Evolutionary conservation across 140 eudicot genomes (phyloP), one percentile per base, ranked within the genome.

Genomic region (Flaveria floridana): DNA sequence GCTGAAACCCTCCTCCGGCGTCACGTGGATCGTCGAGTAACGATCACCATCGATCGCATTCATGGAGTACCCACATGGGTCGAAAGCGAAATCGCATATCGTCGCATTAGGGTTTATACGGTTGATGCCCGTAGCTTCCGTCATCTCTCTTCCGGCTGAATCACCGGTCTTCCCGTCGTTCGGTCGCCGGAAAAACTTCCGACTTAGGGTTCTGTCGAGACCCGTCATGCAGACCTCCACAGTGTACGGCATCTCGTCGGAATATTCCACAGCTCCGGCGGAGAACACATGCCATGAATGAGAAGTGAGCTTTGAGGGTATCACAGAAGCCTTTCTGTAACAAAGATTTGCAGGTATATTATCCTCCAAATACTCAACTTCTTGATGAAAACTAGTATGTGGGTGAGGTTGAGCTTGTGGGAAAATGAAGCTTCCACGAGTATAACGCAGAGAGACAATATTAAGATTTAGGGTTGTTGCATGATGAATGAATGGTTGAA

Each of bases 31-130:
- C 0, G 97, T 91, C 0, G 97, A 91, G 70, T 91, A 91, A 44
- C 96, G 85, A 4, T 82, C 85, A 1, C 84, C 83, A 21, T 83
- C 93, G 4, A 91, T 47, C 2, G 96, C 97, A 11, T 91, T 91
- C 97, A 91, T 91, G 0, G 97, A 91, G 65, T 91, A 89, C n/a
- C 97, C 97, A 53, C 97, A 91, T 0, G 97, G 97, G 66, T 91
- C 96, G 61, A 91, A 91, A 2, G 86, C 97, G 19, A 86, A 91
- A 68, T 91, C 97, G 34, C 97, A 91, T n/a, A 91, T 87, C 6
- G 80, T 68, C 0, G 94, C 85, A 44, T 82, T 83, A 21, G 79
- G 84, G 50, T 85, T 87, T 1, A 91, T 86, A 10, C 83, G 89
- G 15, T 79, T 58, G 4, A 91, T 89, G 10, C 96, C 91, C 0